A percentile compares a stretch with the other conserved stretches of the same genome.
phyloP scores from a whole-genome alignment of 352 stramenopile genomes.

The Saprolegnia parasitica region DNA sequence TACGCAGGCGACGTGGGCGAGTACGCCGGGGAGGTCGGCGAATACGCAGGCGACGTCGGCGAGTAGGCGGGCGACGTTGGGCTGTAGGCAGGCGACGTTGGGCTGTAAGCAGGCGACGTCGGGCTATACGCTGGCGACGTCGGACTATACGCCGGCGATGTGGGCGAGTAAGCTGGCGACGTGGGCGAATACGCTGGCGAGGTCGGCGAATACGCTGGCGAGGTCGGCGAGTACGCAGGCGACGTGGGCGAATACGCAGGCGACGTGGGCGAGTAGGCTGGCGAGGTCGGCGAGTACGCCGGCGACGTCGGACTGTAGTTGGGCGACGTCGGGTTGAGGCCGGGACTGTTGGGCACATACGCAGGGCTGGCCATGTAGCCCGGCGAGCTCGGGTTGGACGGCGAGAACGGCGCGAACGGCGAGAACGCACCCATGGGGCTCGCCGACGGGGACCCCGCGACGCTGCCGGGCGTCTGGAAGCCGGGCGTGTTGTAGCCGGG shows the following conservation, averaged over 20 bases:
- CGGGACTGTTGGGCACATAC: constrained; percentile 39
- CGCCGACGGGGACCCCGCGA: constrained; percentile 80
- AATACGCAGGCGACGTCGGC: constrained; percentile 89
- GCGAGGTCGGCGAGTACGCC: constrained; percentile 68
- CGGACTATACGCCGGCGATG: constrained; percentile 60
- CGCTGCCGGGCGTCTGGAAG: constrained; percentile 74
- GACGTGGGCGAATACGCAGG: constrained; percentile 37
- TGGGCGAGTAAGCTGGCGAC: constrained; percentile 66
- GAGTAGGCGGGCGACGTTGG: constrained; percentile 77
- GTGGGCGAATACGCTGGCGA: constrained; percentile 73
- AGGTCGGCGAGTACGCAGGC: constrained; percentile 38
- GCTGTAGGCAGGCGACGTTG: constrained; percentile 66
- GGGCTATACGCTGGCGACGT: constrained; percentile 74
- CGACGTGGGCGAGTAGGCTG: constrained; percentile 49
- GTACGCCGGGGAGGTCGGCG: constrained; percentile 72
- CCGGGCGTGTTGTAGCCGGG: constrained; percentile 27
- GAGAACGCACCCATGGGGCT: constrained; percentile 81
- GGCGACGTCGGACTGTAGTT: constrained; percentile 78
- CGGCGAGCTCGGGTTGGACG: constrained; percentile 39
- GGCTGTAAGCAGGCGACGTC: constrained; percentile 61
- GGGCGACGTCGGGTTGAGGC: constrained; percentile 72
- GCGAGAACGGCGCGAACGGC: constrained; percentile 66
- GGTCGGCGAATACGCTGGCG: constrained; percentile 49
- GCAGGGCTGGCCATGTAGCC: constrained; percentile 64
- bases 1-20: constrained; percentile 46